phyloP scores from a whole-genome alignment of 164 flowering plant species.

The Tetracentron sinense region DNA sequence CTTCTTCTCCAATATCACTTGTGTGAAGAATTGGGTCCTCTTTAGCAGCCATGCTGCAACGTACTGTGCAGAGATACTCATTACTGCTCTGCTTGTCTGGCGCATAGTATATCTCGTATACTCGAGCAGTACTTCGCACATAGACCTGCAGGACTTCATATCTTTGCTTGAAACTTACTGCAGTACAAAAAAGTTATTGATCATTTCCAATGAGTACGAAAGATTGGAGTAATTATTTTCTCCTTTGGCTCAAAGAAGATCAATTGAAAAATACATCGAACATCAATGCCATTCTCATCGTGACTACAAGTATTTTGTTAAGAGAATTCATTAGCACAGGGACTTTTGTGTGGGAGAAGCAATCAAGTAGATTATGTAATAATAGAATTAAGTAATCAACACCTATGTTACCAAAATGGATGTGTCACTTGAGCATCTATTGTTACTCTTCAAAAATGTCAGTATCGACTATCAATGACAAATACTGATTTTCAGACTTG shows the following conservation, averaged over 20 bases:
- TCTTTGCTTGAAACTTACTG: conserved; percentile 61
- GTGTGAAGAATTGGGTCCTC: conserved; percentile 30
- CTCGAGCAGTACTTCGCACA: conserved; percentile 76
- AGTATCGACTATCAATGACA: too few relatives aligned
- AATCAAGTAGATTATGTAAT: too few relatives aligned
- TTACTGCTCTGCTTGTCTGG: conserved; percentile 26
- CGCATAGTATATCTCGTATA: conserved; percentile 73
- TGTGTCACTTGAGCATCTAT: too few relatives aligned
- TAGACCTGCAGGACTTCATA: conserved; percentile 73
- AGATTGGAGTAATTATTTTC: background rate
- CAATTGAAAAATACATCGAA: background rate
- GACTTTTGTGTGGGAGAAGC: too few relatives aligned
- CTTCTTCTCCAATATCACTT: conserved; percentile 25
- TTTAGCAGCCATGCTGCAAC: conserved; percentile 57
- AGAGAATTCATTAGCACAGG: too few relatives aligned
- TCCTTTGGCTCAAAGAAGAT: background rate
- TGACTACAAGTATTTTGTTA: too few relatives aligned
- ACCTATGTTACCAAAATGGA: too few relatives aligned
- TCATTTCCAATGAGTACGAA: background rate
- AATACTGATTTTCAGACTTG: too few relatives aligned
- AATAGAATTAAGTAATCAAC: too few relatives aligned
- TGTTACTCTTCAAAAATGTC: too few relatives aligned
- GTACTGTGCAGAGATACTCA: conserved; percentile 90
- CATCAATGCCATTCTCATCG: background rate
- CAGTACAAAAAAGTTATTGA: conserved; percentile 11